Percentiles rank a stretch among this genome's conserved stretches.
Conservation (phyloP, 768 basidiomycete species). For the Boletus eberwhitei region DNA sequence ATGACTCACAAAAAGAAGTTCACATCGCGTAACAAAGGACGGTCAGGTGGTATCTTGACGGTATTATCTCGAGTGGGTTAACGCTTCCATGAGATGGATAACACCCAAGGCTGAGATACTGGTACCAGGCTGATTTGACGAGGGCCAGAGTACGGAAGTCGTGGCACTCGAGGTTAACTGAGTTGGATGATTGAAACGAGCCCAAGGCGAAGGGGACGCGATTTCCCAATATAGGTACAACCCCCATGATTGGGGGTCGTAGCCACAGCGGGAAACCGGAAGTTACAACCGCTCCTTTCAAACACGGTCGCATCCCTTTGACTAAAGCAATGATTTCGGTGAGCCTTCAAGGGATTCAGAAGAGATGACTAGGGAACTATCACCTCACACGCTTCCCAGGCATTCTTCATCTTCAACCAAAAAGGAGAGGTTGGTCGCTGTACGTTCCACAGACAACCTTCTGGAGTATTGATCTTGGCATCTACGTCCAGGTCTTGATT, state of each 20-base stretch:
- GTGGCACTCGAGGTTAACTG: no score
- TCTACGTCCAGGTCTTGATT: slow-evolving; percentile 72
- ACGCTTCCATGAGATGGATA: no score
- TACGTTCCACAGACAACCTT: not conserved
- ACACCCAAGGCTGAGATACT: no score
- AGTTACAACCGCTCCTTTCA: not conserved
- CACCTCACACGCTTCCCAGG: slow-evolving; percentile 45
- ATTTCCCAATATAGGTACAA: not conserved
- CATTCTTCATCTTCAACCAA: slow-evolving; percentile 99
- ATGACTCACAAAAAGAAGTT: no score
- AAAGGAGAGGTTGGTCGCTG: slow-evolving; percentile 87
- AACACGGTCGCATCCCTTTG: slow-evolving; percentile 4
- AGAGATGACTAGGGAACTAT: not conserved
- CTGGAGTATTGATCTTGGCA: slow-evolving; percentile 3
- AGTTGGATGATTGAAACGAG: no score
- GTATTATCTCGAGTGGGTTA: no score
- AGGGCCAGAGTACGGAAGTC: no score
- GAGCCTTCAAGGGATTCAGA: slow-evolving; percentile 17
- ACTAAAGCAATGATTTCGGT: slow-evolving; percentile 45
- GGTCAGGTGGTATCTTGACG: no score
- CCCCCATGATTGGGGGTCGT: slow-evolving; percentile 12
- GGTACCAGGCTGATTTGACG: no score
- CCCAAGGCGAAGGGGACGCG: not conserved
- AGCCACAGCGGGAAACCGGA: not conserved
- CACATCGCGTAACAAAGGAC: no score